Conservation (phyloP, 495 filamentous ascomycete species). For the Penicillium simplicissimum region DNA sequence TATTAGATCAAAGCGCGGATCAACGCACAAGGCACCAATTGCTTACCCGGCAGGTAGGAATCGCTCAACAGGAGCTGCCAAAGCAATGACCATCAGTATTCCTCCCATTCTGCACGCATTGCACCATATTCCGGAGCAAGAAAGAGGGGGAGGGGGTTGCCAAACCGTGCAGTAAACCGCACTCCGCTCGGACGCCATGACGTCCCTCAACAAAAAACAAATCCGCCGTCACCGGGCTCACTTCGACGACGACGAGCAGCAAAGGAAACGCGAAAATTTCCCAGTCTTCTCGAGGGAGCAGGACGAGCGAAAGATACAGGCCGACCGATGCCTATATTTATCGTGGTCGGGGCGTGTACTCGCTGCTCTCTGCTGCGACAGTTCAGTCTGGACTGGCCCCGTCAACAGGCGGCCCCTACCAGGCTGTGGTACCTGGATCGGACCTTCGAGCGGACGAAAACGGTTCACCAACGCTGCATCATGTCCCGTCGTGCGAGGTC, state of each 20-base stretch:
- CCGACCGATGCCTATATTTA: slow-evolving; percentile 19
- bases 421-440: slow-evolving; percentile 30
- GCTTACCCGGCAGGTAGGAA: slow-evolving; percentile 81
- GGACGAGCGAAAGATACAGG: not conserved
- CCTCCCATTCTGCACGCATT: not conserved
- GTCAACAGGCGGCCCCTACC: slow-evolving; percentile 8
- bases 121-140: not conserved
- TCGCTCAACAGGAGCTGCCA: slow-evolving; percentile 84
- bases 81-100: slow-evolving; percentile 24
- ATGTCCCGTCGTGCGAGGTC: slow-evolving; percentile 20
- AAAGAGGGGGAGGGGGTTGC: slow-evolving; percentile 5
- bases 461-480: slow-evolving; percentile 26
- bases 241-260: slow-evolving; percentile 3
- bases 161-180: slow-evolving; percentile 62
- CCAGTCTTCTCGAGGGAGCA: not conserved
- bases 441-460: slow-evolving; percentile 28
- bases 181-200: slow-evolving; percentile 36
- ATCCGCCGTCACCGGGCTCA: not conserved
- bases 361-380: slow-evolving; percentile 9
- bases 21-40: not conserved
- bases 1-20: slow-evolving; percentile 3
- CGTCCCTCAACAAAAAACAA: slow-evolving; percentile 17
- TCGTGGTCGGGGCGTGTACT: slow-evolving; percentile 8
- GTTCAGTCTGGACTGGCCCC: slow-evolving; percentile 23
- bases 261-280: slow-evolving; percentile 10